A percentile compares a stretch with the other conserved stretches of the same genome.
phyloP scores from a whole-genome alignment of 208 protist species.

The Trypanosoma congolense region DNA sequence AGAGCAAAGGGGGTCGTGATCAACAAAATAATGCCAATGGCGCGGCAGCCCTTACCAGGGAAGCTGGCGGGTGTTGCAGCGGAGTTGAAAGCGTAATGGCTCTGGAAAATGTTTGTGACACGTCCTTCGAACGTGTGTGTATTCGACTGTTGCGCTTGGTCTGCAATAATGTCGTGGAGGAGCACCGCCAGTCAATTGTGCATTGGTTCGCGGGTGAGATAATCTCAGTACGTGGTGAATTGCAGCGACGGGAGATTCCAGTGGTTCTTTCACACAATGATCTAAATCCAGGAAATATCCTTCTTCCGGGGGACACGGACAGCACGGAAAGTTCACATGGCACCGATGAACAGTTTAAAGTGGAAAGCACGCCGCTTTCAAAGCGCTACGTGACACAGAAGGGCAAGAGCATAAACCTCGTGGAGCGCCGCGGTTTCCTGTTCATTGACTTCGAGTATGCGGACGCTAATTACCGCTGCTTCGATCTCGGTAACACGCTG shows the following conservation, averaged over 20 bases:
- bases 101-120: constrained; percentile 65
- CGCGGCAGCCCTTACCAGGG: constrained; percentile 12
- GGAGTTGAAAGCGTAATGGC: constrained; percentile 38
- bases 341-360: constrained; percentile 17
- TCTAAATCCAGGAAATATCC: constrained; percentile 79
- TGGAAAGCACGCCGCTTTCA: constrained; percentile 42
- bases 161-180: constrained; percentile 34
- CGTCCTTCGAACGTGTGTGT: constrained; percentile 74
- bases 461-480: constrained; percentile 80
- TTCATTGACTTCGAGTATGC: constrained; percentile 88
- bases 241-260: constrained; percentile 37
- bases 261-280: constrained; percentile 84
- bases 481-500: constrained; percentile 79
- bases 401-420: constrained; percentile 60
- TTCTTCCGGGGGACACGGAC: constrained; percentile 32
- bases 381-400: constrained; percentile 63
- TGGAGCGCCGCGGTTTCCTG: constrained; percentile 64
- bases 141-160: constrained; percentile 66
- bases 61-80: constrained; percentile 36
- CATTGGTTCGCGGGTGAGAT: constrained; percentile 50
- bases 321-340: not conserved
- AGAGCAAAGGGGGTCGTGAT: constrained; percentile 43
- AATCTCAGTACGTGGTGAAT: constrained; percentile 38
- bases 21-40: too few species aligned
- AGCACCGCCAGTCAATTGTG: constrained; percentile 35